Evolutionary conservation across 345 rosid species (phyloP), one percentile per base, ranked within the genome.

Genomic region (Aethionema arabicum): DNA sequence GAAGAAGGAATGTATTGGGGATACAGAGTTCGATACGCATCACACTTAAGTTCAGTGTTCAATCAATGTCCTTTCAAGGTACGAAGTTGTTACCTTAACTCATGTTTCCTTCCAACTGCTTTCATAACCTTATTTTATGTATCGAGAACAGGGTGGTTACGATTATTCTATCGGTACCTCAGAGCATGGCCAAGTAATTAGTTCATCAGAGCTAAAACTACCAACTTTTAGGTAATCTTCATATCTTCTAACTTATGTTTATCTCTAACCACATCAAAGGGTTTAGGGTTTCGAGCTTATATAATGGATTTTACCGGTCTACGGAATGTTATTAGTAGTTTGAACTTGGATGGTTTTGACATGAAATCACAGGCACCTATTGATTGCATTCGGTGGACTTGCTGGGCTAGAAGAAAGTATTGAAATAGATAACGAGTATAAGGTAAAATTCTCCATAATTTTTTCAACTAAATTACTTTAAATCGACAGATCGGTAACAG

Each of bases 341-440:
- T 58, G 15, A 32, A 32, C 21, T 15, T 61, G 40, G 41, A 50
- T 64, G 56, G 21, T 44, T 64, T 35, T 64, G 74, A 37, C 75
- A 31, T 58, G 36, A 15, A 64, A 35, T 37, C 8, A 37, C 70
- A 88, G 98, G 80, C 98, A 91, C 74, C 68, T 91, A 39, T 65
- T 91, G 75, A 82, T 91, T 79, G 92, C 96, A 66, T 91, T 91
- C 70, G 98, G 98, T 41, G 95, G 98, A 60, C 98, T 86, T 50
- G 91, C 96, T 73, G 95, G 98, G 60, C 73, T 88, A 64, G 98
- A 91, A 72, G 95, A 88, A 76, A 56, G 95, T 56, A 77, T 79
- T 46, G 90, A 85, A 75, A 89, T 76, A 73, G 96, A 91, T 67
- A 64, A 56, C 61, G 66, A 71, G 72, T 75, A 86, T 51, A 85